These are phyloP conservation scores for Penicillium janthinellum DNA, from an alignment of 2,329 filamentous ascomycete genomes.

Conservation along the genomic window DNA sequence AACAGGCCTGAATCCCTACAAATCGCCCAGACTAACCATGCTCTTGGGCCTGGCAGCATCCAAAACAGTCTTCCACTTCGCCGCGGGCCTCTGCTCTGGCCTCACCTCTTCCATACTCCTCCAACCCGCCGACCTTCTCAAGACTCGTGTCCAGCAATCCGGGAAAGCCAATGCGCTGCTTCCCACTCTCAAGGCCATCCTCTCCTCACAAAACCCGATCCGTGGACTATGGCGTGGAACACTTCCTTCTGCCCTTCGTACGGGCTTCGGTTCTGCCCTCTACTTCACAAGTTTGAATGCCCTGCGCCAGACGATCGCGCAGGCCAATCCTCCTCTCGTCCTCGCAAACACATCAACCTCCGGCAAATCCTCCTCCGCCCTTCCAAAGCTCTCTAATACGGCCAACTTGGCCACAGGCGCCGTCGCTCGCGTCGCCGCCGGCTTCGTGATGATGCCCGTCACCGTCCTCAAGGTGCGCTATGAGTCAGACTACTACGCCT, in stretches of 20 bases:
- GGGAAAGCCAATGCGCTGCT: slow-evolving; percentile 66
- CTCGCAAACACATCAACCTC: slow-evolving; percentile 36
- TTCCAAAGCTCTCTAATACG: slow-evolving; percentile 80
- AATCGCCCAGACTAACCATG: slow-evolving; percentile 1
- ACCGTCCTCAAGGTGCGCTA: slow-evolving; percentile 97
- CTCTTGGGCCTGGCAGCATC: slow-evolving; percentile 32
- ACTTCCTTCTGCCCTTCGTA: slow-evolving; percentile 87
- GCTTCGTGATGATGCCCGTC: slow-evolving; percentile 90
- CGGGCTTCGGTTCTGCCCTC: slow-evolving; percentile 86
- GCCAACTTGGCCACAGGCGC: slow-evolving; percentile 87
- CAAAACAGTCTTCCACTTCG: slow-evolving; percentile 72
- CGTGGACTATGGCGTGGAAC: slow-evolving; percentile 88
- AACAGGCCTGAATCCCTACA: not conserved
- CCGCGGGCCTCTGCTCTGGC: slow-evolving; percentile 84
- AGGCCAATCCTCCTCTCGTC: slow-evolving; percentile 43
- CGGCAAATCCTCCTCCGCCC: slow-evolving; percentile 63
- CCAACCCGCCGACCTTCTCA: slow-evolving; percentile 93
- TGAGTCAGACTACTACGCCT: slow-evolving; percentile 83
- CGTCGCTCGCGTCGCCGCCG: slow-evolving; percentile 78
- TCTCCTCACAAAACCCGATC: slow-evolving; percentile 66
- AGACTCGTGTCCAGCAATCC: slow-evolving; percentile 92
- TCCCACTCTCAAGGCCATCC: slow-evolving; percentile 69
- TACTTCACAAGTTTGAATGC: slow-evolving; percentile 91
- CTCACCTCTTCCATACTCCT: slow-evolving; percentile 85
- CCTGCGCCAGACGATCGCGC: slow-evolving; percentile 69